phyloP scores from a whole-genome alignment of 2,329 filamentous ascomycete species.

The Neopestalotiopsis sp. region DNA sequence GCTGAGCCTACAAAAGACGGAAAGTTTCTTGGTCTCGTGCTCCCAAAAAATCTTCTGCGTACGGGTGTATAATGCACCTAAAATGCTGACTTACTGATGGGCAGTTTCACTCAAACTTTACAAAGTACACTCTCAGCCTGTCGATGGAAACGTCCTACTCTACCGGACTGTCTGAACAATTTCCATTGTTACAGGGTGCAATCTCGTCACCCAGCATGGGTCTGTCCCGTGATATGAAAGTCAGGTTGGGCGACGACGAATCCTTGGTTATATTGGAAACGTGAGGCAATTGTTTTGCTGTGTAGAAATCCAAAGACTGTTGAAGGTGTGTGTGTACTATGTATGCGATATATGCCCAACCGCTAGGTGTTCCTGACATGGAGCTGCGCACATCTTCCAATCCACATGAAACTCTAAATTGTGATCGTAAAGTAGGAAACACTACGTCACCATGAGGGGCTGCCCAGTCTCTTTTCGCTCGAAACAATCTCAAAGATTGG shows the following conservation, averaged over 20 bases:
- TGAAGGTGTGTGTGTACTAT: no score
- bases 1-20: no score
- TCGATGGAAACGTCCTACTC: no score
- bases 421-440: neutral
- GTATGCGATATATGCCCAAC: neutral
- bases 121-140: no score
- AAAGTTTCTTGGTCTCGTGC: no score
- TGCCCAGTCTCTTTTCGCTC: neutral
- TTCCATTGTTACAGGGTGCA: neutral
- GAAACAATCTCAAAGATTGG: neutral
- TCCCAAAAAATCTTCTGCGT: no score
- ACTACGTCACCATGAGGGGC: slow-evolving; percentile 17
- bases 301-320: neutral
- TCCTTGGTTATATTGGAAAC: neutral
- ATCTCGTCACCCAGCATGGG: neutral
- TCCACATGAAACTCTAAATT: slow-evolving; percentile 14
- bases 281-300: neutral
- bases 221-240: neutral
- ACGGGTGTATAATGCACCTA: no score
- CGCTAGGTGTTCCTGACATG: slow-evolving; percentile 13
- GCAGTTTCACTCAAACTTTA: no score
- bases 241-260: neutral
- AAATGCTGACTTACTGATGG: no score
- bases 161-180: neutral
- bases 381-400: neutral